Base-by-base conservation (phyloP, 371 early-diverging fungal genomes). In the Encephalitozoon hellem region DNA sequence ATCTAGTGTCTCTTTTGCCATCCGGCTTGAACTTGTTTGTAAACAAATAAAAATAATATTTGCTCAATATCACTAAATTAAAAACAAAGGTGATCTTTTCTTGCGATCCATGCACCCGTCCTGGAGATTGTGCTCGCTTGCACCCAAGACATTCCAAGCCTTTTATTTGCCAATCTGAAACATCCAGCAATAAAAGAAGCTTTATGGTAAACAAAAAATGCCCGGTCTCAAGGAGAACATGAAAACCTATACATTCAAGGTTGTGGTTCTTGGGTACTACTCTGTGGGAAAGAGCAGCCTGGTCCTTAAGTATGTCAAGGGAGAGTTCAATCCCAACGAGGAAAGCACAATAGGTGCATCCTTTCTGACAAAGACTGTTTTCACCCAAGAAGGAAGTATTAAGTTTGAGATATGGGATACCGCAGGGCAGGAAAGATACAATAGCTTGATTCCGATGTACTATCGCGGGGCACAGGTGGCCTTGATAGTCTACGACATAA, bases 271-370 rank as follows among this genome's bases (percentile, higher is more conserved):
- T 15, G 86, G 86, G 4, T 71, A 80, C 43, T 86, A 84, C 64
- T 77, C 80, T 18, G 82, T 82, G 12, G 86, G 86, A 8, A 86
- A 86, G 77, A 84, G 79, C 38, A 82, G 84, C 45, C 23, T 86
- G 26, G 75, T 77, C 12, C 55, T 82, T 47, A 80, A 95, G 85
- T 98, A 94, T 89, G 94, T 96, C 67, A 94, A 93, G 86, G 91
- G 91, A 68, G 92, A 92, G 84, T 99, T 99, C 87, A 91, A 89
- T 82, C 91, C 89, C 81, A 94, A 94, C 85, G 96, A 98, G 88
- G 95, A 96, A 84, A 95, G 96, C 34, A 99, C 99, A 65, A 96
- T 99, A 78, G 99, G 99, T n/a, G 97, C 96, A 39, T 95, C 96
- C 83, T 98, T 96, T 82, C 88, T 95, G 83, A 95, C 96, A 76